Evolutionary conservation across 108 stramenopile species (phyloP).

Genomic region (Cyclotella atomus): DNA sequence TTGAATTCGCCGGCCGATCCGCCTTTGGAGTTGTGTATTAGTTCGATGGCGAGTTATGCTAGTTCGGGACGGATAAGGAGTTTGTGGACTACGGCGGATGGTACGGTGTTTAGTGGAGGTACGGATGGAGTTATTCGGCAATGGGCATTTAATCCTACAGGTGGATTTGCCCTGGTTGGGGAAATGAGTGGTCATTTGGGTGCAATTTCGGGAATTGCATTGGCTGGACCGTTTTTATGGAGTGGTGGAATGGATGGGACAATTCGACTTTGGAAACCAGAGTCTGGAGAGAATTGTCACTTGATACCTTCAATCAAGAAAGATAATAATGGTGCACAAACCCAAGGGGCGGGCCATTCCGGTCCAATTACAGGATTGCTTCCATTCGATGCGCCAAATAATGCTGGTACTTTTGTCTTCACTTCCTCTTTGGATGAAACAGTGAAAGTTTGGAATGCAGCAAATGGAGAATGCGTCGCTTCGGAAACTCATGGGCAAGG

Average conservation of each 20-base stretch:
- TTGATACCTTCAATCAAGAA: conserved; percentile 42
- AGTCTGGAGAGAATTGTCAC: conserved; percentile 37
- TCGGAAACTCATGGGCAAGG: conserved; percentile 82
- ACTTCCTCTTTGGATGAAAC: conserved; percentile 80
- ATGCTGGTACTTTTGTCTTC: conserved; percentile 69
- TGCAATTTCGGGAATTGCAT: conserved; percentile 74
- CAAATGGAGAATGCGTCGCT: conserved; percentile 78
- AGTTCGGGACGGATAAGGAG: conserved; percentile 53
- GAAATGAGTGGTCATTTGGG: conserved; percentile 75
- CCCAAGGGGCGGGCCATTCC: conserved; percentile 59
- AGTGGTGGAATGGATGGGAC: conserved; percentile 71
- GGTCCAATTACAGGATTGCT: conserved; percentile 73
- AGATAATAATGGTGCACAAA: conserved; percentile 20
- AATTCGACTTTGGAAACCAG: conserved; percentile 82
- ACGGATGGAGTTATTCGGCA: conserved; percentile 73
- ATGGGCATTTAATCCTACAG: conserved; percentile 65
- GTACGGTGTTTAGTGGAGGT: conserved; percentile 63
- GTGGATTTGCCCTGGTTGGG: conserved; percentile 61
- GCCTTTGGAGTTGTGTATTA: conserved; percentile 83
- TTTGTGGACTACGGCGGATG: conserved; percentile 63
- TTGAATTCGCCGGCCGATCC: conserved; percentile 67
- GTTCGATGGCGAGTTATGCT: conserved; percentile 69
- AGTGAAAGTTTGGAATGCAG: conserved; percentile 85
- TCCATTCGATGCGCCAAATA: conserved; percentile 55
- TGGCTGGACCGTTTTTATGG: conserved; percentile 63